A percentile compares a stretch with the other conserved stretches of the same genome.
These are phyloP conservation scores for Rhizoclosmatium globosum DNA, from an alignment of 192 early-diverging fungal genomes.

Conservation along the genomic window DNA sequence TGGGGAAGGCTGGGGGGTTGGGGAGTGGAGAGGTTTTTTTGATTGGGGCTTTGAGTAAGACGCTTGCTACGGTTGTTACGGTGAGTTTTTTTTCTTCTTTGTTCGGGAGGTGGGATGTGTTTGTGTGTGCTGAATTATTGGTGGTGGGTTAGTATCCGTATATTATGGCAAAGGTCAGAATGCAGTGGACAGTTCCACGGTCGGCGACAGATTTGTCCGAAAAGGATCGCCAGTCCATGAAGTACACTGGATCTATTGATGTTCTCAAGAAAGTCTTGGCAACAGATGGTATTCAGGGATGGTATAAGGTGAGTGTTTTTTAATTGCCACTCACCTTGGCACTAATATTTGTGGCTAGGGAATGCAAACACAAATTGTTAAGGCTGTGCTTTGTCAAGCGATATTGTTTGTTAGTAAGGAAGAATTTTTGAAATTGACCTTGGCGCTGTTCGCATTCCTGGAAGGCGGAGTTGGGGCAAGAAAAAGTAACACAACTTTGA, in stretches of 20 bases:
- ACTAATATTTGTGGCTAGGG: constrained; percentile 62
- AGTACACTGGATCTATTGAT: constrained; percentile 86
- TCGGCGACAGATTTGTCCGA: constrained; percentile 53
- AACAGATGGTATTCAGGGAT: constrained; percentile 85
- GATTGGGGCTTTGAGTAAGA: constrained; percentile 93
- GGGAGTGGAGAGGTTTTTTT: constrained; percentile 87
- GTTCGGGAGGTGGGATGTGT: not conserved
- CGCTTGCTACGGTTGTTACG: constrained; percentile 79
- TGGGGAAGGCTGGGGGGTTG: constrained; percentile 46
- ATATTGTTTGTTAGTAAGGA: constrained; percentile 97
- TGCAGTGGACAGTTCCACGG: constrained; percentile 74
- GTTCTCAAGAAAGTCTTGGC: constrained; percentile 82
- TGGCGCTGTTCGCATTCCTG: constrained; percentile 62
- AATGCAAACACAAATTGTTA: constrained; percentile 96
- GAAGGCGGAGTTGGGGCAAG: not conserved
- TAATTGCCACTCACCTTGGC: not conserved
- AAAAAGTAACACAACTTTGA: not conserved
- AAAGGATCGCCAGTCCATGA: constrained; percentile 54
- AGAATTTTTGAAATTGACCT: constrained; percentile 79
- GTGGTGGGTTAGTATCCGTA: constrained; percentile 74
- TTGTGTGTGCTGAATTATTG: not conserved
- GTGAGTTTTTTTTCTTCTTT: constrained; percentile 39
- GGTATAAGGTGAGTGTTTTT: constrained; percentile 81
- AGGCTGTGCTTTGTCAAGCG: constrained; percentile 99
- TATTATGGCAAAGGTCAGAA: constrained; percentile 98